Evolutionary conservation across 2,329 filamentous ascomycete species (phyloP), one percentile per base, ranked within the genome.

Genomic region (Apiospora phragmitis): DNA sequence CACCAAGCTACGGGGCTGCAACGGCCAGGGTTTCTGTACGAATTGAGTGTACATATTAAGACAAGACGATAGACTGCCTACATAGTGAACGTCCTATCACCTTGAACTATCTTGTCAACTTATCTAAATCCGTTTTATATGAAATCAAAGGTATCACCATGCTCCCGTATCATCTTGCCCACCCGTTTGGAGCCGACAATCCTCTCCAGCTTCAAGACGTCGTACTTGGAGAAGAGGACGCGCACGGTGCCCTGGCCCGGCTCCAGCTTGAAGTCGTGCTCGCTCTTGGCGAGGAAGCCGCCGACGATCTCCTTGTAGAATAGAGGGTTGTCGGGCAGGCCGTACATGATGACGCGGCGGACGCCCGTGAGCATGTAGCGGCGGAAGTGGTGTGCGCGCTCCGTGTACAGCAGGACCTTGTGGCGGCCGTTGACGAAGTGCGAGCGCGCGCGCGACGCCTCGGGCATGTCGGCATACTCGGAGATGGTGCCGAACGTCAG

Each of bases 301-400:
- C 89, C 92, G 0, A 92, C 89, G 69, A 95, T 86, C 83, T 97
- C 94, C 49, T 87, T 86, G 80, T 95, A 97, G 76, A 96, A 95
- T 26, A 88, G 79, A 35, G 93, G 92, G 79, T 98, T 97, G 76
- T 98, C 95, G 0, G 96, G 96, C 42, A 98, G 81, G 1, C 91
- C 93, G 80, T 98, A 98, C 85, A 97, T 92, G 68, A 98, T 87
- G n/a, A 98, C 89, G 51, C 91, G 87, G 80, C 91, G 91, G 18
- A 96, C 94, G 29, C 96, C 96, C 45, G 90, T 88, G 69, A 99
- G 87, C 74, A 89, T 88, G 78, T 96, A 94, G n/a, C 96, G 88
- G 67, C 94, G 90, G 86, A 98, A 98, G 81, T 99, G 96, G 82
- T 99, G 96, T n/a, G 95, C 93, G 71, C 96, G 91, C 80, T 97